A percentile compares a stretch with the other conserved stretches of the same genome.
These are phyloP conservation scores for Ammopiptanthus mongolicus DNA, from an alignment of 306 rosid genomes.

Conservation along the genomic window DNA sequence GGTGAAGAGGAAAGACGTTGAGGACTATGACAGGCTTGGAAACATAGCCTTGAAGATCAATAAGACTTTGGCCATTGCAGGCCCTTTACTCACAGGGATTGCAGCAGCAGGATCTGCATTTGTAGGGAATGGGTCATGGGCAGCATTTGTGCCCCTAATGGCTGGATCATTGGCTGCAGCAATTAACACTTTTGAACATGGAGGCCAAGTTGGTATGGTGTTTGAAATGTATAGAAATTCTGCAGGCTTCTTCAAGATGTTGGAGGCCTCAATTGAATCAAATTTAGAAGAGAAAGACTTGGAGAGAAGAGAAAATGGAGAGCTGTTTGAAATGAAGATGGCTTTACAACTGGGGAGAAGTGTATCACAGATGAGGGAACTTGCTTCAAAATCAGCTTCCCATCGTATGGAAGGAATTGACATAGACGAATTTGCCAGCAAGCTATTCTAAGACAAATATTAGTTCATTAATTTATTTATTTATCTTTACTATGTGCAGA, in stretches of 20 bases:
- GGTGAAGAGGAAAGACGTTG: constrained; percentile 47
- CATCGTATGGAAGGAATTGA: constrained; percentile 34
- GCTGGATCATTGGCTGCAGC: constrained; percentile 54
- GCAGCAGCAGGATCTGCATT: constrained; percentile 55
- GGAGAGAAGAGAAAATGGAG: constrained; percentile 64
- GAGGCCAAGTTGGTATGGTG: constrained; percentile 73
- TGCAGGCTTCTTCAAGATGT: constrained; percentile 44
- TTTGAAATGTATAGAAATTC: constrained; percentile 60
- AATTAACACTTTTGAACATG: constrained; percentile 55
- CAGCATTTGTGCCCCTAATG: constrained; percentile 31
- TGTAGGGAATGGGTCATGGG: constrained; percentile 33
- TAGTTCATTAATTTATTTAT: background rate
- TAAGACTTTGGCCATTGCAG: constrained; percentile 56
- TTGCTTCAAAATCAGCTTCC: constrained; percentile 45
- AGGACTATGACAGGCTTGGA: constrained; percentile 68
- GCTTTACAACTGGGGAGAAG: constrained; percentile 70
- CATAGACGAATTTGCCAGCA: constrained; percentile 56
- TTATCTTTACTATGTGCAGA: background rate
- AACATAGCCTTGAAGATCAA: constrained; percentile 48
- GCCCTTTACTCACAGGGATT: constrained; percentile 67
- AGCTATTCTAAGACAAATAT: constrained; percentile 7
- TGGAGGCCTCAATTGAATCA: constrained; percentile 43
- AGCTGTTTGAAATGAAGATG: constrained; percentile 50
- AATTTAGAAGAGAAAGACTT: constrained; percentile 42
- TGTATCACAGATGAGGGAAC: constrained; percentile 42